Evolutionary conservation across 805 yeast genomes (phyloP), one percentile per base, ranked within the genome.

Genomic region (Diddensiella caesifluorescens): DNA sequence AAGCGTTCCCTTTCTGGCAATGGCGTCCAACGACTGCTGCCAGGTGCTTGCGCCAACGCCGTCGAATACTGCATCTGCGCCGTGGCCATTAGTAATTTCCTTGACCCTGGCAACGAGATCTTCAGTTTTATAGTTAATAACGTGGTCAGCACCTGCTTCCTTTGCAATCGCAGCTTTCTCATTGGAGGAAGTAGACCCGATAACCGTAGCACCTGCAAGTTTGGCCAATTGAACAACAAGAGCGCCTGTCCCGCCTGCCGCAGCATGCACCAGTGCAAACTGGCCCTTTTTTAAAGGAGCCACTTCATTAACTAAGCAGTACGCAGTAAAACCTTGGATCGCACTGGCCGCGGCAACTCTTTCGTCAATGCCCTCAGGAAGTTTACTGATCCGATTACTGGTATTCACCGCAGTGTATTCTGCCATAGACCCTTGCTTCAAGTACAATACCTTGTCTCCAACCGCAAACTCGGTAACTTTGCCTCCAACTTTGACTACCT

Each of bases 191-290:
- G 94, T 92, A 28, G 83, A 70, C 2, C 94, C 96, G 63, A 89
- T 87, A 35, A 79, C 88, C 49, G 75, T 79, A 3, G 88, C 96
- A 16, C 95, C 95, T 37, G 66, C 69, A 19, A 63, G 55, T 22
- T 69, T 61, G 38, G 82, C 62, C 62, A 88, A 65, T 60, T 88
- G 95, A 38, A 71, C 68, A 41, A 87, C 65, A 15, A 85, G 51
- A 39, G 75, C 71, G 4, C 97, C 97, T 38, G 85, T 90, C 43
- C 97, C 96, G 35, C 97, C 97, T 2, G 97, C 96, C 5, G 95
- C 95, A 3, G 97, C 97, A 67, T 88, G 86, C 20, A 86, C 79
- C 35, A 89, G 69, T 33, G 83, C 73, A 51, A 63, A 72, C 45
- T 90, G 96, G 40, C 78, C 89, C 57, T 73, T 67, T 52, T 84